These are phyloP conservation scores for Tolypocladium pustulatum DNA, from an alignment of 2,329 filamentous ascomycete genomes.

Conservation along the genomic window DNA sequence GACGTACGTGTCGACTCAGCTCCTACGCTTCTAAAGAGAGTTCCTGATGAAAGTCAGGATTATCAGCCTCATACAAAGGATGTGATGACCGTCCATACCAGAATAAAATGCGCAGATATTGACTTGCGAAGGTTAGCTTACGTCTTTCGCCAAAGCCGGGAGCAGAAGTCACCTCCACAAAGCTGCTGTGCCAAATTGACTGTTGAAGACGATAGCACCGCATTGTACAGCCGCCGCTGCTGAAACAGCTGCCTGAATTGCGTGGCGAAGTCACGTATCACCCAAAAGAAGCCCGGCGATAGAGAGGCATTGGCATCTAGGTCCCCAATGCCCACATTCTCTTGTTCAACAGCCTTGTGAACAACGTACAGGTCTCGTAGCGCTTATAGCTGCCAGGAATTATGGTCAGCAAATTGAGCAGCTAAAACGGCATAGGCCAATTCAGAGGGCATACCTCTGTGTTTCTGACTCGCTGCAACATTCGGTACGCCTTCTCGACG, in stretches of 20 bases:
- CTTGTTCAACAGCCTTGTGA: constrained; percentile 21
- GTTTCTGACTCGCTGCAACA: constrained; percentile 23
- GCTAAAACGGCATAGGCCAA: neutral
- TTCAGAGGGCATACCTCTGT: constrained; percentile 15
- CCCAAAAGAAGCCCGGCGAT: constrained; percentile 16
- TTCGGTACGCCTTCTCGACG: constrained; percentile 23
- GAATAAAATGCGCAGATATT: constrained; percentile 36
- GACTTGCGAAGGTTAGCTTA: constrained; percentile 10
- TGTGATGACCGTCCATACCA: constrained; percentile 12
- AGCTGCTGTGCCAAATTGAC: constrained; percentile 22
- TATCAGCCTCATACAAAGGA: neutral
- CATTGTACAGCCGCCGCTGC: constrained; percentile 18
- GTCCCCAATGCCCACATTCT: constrained; percentile 13
- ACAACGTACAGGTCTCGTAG: constrained; percentile 30
- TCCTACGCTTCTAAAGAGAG: constrained; percentile 13
- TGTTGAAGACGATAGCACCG: constrained; percentile 18
- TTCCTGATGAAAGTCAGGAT: constrained; percentile 8
- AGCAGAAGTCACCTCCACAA: constrained; percentile 15
- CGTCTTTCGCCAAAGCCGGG: neutral
- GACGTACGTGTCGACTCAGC: constrained; percentile 6
- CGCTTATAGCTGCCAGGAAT: constrained; percentile 22
- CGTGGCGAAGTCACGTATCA: constrained; percentile 15
- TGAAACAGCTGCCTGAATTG: constrained; percentile 18
- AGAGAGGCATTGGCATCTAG: constrained; percentile 9
- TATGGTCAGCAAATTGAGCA: neutral